These are phyloP conservation scores for Porodaedalea pini DNA, from an alignment of 1,284 basidiomycete genomes.

Conservation along the genomic window DNA sequence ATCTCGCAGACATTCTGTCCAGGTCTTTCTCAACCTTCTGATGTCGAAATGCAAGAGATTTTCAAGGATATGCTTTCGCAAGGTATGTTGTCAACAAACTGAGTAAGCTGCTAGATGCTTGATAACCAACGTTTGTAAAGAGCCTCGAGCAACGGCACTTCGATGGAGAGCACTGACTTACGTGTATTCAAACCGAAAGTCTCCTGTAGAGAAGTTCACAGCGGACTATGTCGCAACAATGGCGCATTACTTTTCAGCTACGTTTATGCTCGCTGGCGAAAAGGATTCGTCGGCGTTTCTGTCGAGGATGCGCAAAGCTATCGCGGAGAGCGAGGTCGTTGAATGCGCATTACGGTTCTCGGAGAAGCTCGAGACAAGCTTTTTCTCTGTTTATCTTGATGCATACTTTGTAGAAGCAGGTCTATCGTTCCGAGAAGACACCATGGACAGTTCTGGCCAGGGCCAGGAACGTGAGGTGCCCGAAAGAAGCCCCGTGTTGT, in stretches of 20 bases:
- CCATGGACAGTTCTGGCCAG: neutral
- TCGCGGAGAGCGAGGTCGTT: neutral
- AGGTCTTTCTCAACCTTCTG: neutral
- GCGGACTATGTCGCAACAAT: neutral
- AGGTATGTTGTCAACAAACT: neutral
- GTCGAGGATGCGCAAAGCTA: neutral
- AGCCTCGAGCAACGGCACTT: constrained; percentile 1
- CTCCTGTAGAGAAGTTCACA: neutral
- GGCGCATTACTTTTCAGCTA: neutral
- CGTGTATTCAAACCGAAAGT: neutral
- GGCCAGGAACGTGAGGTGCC: neutral
- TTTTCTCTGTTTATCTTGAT: constrained; percentile 3
- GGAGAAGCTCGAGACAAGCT: neutral
- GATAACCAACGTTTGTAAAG: neutral
- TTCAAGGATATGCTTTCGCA: neutral
- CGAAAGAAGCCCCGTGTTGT: neutral
- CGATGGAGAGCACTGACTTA: constrained; percentile 1
- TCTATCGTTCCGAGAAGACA: neutral
- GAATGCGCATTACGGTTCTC: neutral
- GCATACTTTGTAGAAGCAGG: neutral
- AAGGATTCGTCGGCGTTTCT: neutral
- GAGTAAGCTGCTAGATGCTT: too few species aligned
- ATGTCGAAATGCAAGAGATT: neutral
- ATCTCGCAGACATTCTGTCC: constrained; percentile 1
- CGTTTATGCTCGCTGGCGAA: neutral